Evolutionary conservation across 306 rosid genomes (phyloP).

Genomic region (Oxytropis ochrocephala): DNA sequence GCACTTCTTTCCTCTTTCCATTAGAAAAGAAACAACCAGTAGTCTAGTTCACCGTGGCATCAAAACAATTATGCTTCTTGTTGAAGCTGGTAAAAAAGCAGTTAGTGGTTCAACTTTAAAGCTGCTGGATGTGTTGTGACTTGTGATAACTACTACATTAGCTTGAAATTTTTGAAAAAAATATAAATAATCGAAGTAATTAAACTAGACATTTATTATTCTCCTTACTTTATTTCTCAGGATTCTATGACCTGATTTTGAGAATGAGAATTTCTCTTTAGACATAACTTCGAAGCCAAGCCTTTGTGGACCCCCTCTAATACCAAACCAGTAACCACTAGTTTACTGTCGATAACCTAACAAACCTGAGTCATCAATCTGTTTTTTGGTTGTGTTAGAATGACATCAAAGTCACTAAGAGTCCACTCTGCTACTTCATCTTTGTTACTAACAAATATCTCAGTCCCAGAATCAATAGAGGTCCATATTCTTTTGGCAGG

Average conservation of each 20-base stretch:
- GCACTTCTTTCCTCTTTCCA: no score
- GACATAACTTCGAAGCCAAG: no score
- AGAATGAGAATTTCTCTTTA: not conserved
- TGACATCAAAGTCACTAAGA: constrained; percentile 53
- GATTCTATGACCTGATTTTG: not conserved
- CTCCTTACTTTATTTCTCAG: not conserved
- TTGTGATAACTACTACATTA: no score
- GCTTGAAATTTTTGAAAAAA: no score
- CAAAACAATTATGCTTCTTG: no score
- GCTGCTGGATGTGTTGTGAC: no score
- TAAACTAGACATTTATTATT: not conserved
- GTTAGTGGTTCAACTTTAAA: no score
- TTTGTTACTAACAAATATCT: constrained; percentile 56
- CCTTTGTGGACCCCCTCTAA: constrained; percentile 1
- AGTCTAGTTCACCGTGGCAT: no score
- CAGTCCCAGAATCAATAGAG: constrained; percentile 68
- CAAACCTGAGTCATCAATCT: not conserved
- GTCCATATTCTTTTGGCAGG: constrained; percentile 72
- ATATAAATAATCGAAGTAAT: not conserved
- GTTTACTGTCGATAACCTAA: no score
- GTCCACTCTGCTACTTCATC: constrained; percentile 82
- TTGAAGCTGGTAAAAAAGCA: no score
- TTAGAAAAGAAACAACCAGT: no score
- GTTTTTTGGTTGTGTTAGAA: constrained; percentile 24
- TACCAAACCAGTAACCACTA: no score